A percentile compares a stretch with the other conserved stretches of the same genome.
phyloP scores from a whole-genome alignment of 148 eudicot genomes.

The Nyssa sinensis region DNA sequence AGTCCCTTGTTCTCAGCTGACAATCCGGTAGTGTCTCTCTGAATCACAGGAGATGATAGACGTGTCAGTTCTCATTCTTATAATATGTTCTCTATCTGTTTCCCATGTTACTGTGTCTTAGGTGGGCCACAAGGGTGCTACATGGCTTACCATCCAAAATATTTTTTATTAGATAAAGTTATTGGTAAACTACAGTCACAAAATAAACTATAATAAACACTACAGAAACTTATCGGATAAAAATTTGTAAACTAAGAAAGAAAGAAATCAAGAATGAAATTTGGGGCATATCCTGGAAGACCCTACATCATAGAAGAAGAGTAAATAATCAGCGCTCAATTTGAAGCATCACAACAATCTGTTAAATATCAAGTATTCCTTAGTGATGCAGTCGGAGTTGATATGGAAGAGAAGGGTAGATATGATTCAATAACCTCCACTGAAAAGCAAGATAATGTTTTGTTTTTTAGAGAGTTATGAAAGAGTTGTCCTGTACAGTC shows the following conservation, averaged over 20 bases:
- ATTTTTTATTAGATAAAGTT: background rate
- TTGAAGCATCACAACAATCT: too few relatives aligned
- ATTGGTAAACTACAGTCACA: background rate
- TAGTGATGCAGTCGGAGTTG: background rate
- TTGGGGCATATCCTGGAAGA: background rate
- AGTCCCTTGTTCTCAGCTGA: conserved; percentile 28
- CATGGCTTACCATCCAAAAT: background rate
- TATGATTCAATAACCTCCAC: background rate
- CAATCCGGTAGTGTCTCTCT: conserved; percentile 31
- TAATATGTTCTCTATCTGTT: background rate
- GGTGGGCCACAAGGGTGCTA: too few relatives aligned
- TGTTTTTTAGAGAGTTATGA: too few relatives aligned
- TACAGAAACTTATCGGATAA: too few relatives aligned
- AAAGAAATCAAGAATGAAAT: background rate
- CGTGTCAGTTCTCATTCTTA: background rate
- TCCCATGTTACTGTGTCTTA: background rate
- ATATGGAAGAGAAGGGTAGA: background rate
- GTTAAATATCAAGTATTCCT: background rate
- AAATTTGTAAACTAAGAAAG: too few relatives aligned
- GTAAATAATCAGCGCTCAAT: too few relatives aligned
- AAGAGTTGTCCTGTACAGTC: too few relatives aligned
- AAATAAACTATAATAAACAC: too few relatives aligned
- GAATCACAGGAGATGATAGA: conserved; percentile 15
- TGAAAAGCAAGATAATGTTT: background rate
- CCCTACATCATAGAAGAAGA: background rate